These are phyloP conservation scores for Cadophora gregata DNA, from an alignment of 2,329 filamentous ascomycete species.

Conservation along the genomic window DNA sequence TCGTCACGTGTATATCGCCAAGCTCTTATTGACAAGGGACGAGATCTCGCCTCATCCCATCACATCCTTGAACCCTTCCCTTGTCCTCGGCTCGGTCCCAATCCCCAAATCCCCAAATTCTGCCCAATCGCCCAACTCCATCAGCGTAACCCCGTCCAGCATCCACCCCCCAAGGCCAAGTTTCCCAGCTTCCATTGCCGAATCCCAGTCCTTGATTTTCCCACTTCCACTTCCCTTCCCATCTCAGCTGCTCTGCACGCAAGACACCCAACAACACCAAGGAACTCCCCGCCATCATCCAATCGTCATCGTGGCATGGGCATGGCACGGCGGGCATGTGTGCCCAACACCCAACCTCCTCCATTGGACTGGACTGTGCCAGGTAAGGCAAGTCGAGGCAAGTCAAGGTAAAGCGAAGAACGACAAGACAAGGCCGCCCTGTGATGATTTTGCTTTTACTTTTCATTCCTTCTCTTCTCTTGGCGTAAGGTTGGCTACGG, in stretches of 20 bases:
- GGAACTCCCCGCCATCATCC: conserved; percentile 11
- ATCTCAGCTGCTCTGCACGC: neutral
- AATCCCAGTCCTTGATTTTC: conserved; percentile 14
- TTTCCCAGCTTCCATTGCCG: neutral
- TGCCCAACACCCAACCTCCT: conserved; percentile 5
- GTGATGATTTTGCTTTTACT: neutral
- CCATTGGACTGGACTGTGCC: conserved; percentile 1
- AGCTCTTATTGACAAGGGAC: neutral
- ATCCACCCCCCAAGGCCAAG: neutral
- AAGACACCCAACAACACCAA: conserved; percentile 10
- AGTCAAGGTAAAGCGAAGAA: neutral
- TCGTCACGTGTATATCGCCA: conserved; percentile 11
- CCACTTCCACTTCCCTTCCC: neutral
- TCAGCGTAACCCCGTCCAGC: neutral
- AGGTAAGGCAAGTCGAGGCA: too few species aligned
- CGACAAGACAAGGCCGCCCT: neutral
- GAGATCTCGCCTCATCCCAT: neutral
- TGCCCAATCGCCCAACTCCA: conserved; percentile 11
- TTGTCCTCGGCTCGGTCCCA: neutral
- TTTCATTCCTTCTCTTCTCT: neutral
- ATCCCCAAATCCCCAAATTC: neutral
- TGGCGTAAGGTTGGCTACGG: neutral
- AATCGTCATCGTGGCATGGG: conserved; percentile 12
- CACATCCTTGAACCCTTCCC: conserved; percentile 2
- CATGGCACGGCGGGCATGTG: neutral